Base-by-base conservation (phyloP, 2,329 filamentous ascomycete species). In the Hypomyces perniciosus region DNA sequence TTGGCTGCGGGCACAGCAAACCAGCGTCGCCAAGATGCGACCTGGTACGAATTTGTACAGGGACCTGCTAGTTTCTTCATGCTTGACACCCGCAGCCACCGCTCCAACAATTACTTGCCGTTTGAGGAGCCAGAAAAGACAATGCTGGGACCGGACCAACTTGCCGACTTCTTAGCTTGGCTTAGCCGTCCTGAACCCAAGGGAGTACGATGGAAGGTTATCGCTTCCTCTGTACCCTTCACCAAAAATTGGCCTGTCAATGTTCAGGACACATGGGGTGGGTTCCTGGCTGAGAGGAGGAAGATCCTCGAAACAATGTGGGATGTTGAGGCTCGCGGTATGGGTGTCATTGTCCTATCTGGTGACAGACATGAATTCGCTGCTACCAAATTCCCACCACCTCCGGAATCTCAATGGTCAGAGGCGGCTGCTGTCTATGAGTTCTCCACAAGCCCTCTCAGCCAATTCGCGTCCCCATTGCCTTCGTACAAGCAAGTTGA, bases 321-420 rank as follows among this genome's bases (percentile, higher is more conserved):
- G 90, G 85, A 88, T 54, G 84, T 87, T 0, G 85, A 88, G n/a
- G 73, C 80, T 1, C 80, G 81, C 5, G 87, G 88, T 6, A 74
- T 86, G 5, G 88, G 91, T 27, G 84, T 97, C 6, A 78, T 96
- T 3, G 75, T 97, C 9, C 75, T 99, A 8, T 93, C 87, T 12
- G 93, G 93, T 1, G 93, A 99, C 63, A 78, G 93, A n/a, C 93
- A 99, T 64, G 93, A 99, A 67, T 97, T 97, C 66, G 93, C 88
- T 2, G 91, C 92, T 0, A 97, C 92, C 0, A 83, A 85, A 44
- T 86, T 86, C 70, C 85, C 76, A 12, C 83, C 78, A n/a, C 81
- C 76, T 55, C 74, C 59, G 47, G 76, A 72, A 56, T 80, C 81
- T 44, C 79, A 68, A 47, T 89, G 85, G 84, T 75, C 81, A 0